These are phyloP conservation scores for Naganishia randhawae DNA, from an alignment of 768 basidiomycete genomes.

Conservation along the genomic window DNA sequence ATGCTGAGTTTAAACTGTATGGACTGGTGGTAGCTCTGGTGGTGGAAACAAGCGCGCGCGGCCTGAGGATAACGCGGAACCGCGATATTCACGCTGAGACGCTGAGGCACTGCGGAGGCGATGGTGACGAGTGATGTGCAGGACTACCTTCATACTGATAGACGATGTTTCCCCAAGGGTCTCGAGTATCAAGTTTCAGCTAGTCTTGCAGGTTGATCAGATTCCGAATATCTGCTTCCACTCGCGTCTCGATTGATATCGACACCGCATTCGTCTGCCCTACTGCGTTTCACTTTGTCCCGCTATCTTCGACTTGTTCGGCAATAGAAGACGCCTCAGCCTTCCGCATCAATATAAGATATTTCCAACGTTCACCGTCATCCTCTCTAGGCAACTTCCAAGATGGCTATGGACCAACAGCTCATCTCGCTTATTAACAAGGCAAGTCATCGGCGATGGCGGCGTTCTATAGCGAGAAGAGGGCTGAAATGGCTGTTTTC, in stretches of 20 bases:
- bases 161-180: too few species aligned
- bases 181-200: too few species aligned
- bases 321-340: not conserved
- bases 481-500: slow-evolving; percentile 4
- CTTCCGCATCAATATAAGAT: not conserved
- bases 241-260: not conserved
- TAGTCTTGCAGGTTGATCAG: too few species aligned
- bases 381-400: not conserved
- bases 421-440: slow-evolving; percentile 53
- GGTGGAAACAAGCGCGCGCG: too few species aligned
- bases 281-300: not conserved
- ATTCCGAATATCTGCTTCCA: not conserved
- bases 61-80: slow-evolving; percentile 6
- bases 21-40: too few species aligned
- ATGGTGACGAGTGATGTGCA: slow-evolving; percentile 10
- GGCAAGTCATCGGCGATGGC: slow-evolving; percentile 38
- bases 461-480: slow-evolving; percentile 17
- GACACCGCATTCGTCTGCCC: not conserved
- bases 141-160: too few species aligned
- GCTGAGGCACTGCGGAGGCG: not conserved
- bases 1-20: too few species aligned
- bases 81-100: not conserved
- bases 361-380: not conserved
- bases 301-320: slow-evolving; percentile 7
- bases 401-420: slow-evolving; percentile 49